phyloP scores from a whole-genome alignment of 306 rosid genomes.

The Aeschynomene evenia region DNA sequence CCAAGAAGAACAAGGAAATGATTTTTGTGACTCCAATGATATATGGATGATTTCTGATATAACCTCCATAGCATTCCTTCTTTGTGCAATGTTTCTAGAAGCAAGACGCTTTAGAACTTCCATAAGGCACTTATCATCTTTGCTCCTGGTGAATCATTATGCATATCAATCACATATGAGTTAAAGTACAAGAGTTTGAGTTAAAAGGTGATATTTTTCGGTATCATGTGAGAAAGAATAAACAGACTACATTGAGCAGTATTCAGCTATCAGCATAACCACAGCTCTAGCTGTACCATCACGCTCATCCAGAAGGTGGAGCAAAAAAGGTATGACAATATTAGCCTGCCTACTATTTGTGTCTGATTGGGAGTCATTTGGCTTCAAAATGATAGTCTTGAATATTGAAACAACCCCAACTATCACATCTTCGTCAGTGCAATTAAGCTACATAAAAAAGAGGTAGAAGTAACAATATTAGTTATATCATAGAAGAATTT shows the following conservation, averaged over 20 bases:
- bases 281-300: constrained; percentile 85
- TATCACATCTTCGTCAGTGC: constrained; percentile 66
- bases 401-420: constrained; percentile 66
- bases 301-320: constrained; percentile 78
- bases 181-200: constrained; percentile 15
- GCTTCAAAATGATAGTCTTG: constrained; percentile 67
- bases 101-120: constrained; percentile 72
- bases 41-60: constrained; percentile 59
- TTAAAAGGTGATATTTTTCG: constrained; percentile 6
- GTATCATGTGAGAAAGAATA: constrained; percentile 27
- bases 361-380: constrained; percentile 51
- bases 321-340: constrained; percentile 57
- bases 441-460: constrained; percentile 59
- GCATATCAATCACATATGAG: constrained; percentile 31
- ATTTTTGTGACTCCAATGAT: constrained; percentile 43
- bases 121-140: constrained; percentile 54
- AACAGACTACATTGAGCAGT: constrained; percentile 67
- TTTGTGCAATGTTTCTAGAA: constrained; percentile 60
- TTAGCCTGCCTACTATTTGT: constrained; percentile 52
- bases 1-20: constrained; percentile 55
- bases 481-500: background rate
- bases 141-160: constrained; percentile 56
- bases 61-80: constrained; percentile 86
- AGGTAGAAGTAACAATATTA: constrained; percentile 8
- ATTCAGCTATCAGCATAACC: constrained; percentile 77